Percentiles rank a stretch among this genome's conserved stretches.
phyloP scores from a whole-genome alignment of 129 eudicot genomes.

The Centella asiatica region DNA sequence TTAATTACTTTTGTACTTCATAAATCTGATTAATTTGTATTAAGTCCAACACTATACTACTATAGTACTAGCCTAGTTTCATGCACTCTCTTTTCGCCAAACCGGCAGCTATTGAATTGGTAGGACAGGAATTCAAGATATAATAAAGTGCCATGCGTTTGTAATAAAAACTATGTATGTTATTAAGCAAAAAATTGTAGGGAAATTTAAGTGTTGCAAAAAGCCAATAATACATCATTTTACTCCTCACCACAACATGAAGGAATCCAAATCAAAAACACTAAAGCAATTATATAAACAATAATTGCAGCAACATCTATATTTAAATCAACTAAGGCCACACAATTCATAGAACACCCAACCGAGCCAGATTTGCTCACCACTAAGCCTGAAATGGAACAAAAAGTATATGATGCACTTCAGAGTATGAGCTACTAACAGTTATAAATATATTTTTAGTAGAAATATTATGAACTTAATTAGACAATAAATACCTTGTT shows the following conservation, averaged over 20 bases:
- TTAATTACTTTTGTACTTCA: too few species aligned
- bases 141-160: too few species aligned
- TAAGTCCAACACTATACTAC: too few species aligned
- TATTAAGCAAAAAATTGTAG: too few species aligned
- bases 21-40: too few species aligned
- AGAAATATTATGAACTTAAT: not conserved
- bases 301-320: not conserved
- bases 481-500: not conserved
- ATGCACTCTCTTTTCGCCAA: too few species aligned
- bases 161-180: too few species aligned
- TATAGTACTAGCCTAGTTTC: too few species aligned
- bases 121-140: too few species aligned
- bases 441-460: not conserved
- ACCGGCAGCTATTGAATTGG: too few species aligned
- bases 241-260: not conserved
- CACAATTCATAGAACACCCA: not conserved
- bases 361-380: not conserved
- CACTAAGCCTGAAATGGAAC: slow-evolving; percentile 2
- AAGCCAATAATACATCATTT: too few species aligned
- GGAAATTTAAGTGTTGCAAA: too few species aligned
- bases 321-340: not conserved
- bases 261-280: not conserved
- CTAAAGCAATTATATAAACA: slow-evolving; percentile 5
- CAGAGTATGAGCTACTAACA: not conserved
- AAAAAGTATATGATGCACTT: not conserved